Base-by-base conservation (phyloP, 768 basidiomycete genomes). In the Mycena haematopus region DNA sequence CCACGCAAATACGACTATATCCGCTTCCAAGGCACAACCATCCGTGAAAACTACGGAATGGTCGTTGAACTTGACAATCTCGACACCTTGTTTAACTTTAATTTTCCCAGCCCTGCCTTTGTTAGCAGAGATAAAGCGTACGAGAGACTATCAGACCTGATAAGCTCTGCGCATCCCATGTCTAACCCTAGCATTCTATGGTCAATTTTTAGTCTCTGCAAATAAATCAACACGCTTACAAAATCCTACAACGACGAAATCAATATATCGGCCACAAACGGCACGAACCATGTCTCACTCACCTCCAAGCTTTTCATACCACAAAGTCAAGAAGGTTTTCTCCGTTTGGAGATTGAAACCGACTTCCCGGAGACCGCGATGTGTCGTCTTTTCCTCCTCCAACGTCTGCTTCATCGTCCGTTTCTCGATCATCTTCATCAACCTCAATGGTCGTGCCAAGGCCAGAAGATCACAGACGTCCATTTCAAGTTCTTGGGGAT, bases 31-130 rank as follows among this genome's bases (percentile, higher is more conserved):
- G 21, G 71, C 67, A n/a, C 72, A 73, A 13, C 78, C 78, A 59
- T 82, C 77, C 0, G 72, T 72, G 66, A 83, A 80, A 14, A 76
- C 56, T 6, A 81, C 63, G 17, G 73, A 74, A 44, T 72, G 62
- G n/a, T 69, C 58, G 10, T 70, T 74, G 68, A 82, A 78, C 13
- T 66, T 64, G 22, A 73, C 71, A 40, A 82, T 74, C 62, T 80
- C 77, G 19, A 75, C 72, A 42, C 84, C 85, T 66, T 82, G 82
- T 75, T 86, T 87, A 60, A 88, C 71, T 67, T 84, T 83, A 72
- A 87, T 82, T 68, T 85, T 80, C 7, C 85, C 85, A 44, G 57
- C 42, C 46, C 52, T 47, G 15, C 3, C 9, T 46, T 46, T 3
- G 21, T 56, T 22, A 35, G 29, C 21, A 11, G 21, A 10, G 17